These are phyloP conservation scores for Alternaria sp. DNA, from an alignment of 2,329 filamentous ascomycete species.

Conservation along the genomic window DNA sequence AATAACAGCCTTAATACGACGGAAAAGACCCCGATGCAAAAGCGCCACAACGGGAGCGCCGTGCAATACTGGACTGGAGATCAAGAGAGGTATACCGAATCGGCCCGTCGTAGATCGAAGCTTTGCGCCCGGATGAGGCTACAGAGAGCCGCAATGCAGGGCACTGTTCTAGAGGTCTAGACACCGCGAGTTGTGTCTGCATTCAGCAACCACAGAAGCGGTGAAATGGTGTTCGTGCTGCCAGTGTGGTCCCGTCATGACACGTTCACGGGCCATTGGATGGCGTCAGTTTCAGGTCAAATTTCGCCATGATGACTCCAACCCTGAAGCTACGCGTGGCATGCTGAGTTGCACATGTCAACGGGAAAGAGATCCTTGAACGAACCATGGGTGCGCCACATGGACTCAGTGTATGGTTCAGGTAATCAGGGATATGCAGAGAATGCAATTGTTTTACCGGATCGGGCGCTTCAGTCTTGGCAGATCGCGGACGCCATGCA, in stretches of 20 bases:
- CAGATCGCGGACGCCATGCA: conserved; percentile 12
- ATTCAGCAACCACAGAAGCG: conserved; percentile 8
- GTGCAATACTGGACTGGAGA: not conserved
- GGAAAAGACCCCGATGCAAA: not conserved
- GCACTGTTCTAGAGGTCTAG: conserved; percentile 1
- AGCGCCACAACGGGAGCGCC: conserved; percentile 5
- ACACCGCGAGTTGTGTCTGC: not conserved
- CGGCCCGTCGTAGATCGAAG: conserved; percentile 6
- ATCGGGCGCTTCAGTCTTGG: conserved; percentile 12
- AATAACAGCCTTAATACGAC: not conserved
- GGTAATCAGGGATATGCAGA: conserved; percentile 19
- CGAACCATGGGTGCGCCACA: conserved; percentile 4
- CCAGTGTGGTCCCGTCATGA: conserved; percentile 22
- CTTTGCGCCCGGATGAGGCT: conserved; percentile 6
- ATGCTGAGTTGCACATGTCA: conserved; percentile 10
- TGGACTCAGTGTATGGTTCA: not conserved
- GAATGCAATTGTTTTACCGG: conserved; percentile 27
- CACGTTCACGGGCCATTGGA: conserved; percentile 14
- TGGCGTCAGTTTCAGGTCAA: conserved; percentile 25
- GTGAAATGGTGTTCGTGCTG: conserved; percentile 15
- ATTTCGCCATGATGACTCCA: conserved; percentile 21
- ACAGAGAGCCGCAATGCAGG: conserved; percentile 18
- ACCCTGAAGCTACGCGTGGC: conserved; percentile 18
- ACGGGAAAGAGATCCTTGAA: conserved; percentile 6
- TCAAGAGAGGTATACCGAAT: conserved; percentile 1